A percentile compares a stretch with the other conserved stretches of the same genome.
These are phyloP conservation scores for Aspergillus amoenus DNA, from an alignment of 2,329 filamentous ascomycete genomes.

Conservation along the genomic window DNA sequence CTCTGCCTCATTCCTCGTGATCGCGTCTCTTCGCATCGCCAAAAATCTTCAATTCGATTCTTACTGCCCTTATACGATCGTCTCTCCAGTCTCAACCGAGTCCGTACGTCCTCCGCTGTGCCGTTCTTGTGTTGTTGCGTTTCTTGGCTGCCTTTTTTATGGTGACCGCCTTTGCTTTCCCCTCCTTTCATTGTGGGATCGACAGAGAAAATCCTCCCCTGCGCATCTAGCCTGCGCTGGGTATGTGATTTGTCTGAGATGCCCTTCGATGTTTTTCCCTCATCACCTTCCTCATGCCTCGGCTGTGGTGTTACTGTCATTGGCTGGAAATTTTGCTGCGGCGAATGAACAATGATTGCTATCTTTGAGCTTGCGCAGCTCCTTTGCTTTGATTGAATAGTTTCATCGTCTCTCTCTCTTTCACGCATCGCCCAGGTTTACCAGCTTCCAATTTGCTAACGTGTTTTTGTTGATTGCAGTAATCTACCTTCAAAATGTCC, in stretches of 20 bases:
- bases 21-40: slow-evolving; percentile 12
- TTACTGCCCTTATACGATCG: slow-evolving; percentile 1
- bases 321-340: neutral
- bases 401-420: neutral
- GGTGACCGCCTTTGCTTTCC: slow-evolving; percentile 4
- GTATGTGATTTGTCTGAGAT: neutral
- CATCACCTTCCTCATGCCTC: neutral
- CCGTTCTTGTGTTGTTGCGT: slow-evolving; percentile 4
- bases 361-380: neutral
- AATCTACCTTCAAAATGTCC: slow-evolving; percentile 65
- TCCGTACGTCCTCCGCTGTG: slow-evolving; percentile 13
- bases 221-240: neutral
- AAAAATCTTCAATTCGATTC: slow-evolving; percentile 3
- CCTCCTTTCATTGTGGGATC: slow-evolving; percentile 5
- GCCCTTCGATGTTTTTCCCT: neutral
- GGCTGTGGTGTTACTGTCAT: neutral
- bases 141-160: slow-evolving; percentile 4
- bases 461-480: neutral
- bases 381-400: neutral
- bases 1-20: slow-evolving; percentile 9
- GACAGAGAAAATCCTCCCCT: neutral
- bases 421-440: neutral
- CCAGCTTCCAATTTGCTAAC: slow-evolving; percentile 9
- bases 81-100: slow-evolving; percentile 10
- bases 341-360: neutral